phyloP scores from a whole-genome alignment of 768 basidiomycete genomes.

The Auricularia sp. region DNA sequence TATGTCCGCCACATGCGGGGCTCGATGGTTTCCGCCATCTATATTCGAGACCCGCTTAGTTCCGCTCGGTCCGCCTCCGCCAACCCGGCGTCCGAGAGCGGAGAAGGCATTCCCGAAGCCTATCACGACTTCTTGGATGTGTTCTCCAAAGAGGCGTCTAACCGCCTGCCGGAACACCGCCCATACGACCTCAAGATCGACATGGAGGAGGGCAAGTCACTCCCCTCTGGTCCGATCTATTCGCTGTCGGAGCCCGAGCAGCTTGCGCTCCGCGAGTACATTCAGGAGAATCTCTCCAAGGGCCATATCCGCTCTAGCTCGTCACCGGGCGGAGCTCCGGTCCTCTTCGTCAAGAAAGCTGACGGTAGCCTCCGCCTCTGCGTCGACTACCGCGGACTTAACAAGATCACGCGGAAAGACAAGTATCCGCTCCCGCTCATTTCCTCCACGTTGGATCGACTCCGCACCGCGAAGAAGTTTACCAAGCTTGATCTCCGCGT shows the following conservation, averaged over 20 bases:
- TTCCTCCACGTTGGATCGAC: conserved; percentile 1
- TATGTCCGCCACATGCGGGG: neutral
- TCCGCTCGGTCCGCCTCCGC: neutral
- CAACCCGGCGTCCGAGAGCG: neutral
- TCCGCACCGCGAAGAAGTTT: conserved; percentile 15
- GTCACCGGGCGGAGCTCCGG: conserved; percentile 15
- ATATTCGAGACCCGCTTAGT: neutral
- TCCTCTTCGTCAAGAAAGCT: no score
- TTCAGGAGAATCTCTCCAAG: conserved; percentile 26
- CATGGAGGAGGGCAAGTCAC: conserved; percentile 11
- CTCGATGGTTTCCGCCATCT: neutral
- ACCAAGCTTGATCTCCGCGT: conserved; percentile 30
- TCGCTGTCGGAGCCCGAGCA: conserved; percentile 23
- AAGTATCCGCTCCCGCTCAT: conserved; percentile 5
- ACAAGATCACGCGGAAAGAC: neutral
- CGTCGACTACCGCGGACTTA: neutral
- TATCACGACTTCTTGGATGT: conserved; percentile 4
- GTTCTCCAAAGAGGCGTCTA: conserved; percentile 3
- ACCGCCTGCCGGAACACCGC: conserved; percentile 23
- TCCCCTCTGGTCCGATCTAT: conserved; percentile 25
- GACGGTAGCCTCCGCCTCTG: no score
- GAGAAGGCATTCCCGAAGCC: neutral
- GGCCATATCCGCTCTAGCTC: conserved; percentile 26
- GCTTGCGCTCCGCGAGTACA: conserved; percentile 23
- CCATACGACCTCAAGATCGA: conserved; percentile 21